Percentiles rank a stretch among this genome's conserved stretches.
Evolutionary conservation across 805 yeast species (phyloP).

Genomic region (Dipodascus albidus): DNA sequence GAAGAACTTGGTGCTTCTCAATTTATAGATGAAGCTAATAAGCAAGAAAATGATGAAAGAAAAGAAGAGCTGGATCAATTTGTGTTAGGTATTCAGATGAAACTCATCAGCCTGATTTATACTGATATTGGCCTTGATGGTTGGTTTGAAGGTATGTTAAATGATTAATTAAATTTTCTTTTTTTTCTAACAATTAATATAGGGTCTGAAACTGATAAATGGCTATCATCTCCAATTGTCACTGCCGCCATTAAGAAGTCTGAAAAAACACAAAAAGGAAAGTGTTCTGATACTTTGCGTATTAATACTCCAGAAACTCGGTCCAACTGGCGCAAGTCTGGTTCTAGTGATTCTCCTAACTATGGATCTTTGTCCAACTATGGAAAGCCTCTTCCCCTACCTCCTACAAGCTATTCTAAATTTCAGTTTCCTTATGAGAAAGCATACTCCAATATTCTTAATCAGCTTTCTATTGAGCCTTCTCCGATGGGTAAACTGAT

Average conservation of each 20-base stretch:
- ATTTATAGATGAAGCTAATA: not conserved
- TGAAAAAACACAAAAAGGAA: constrained; percentile 3
- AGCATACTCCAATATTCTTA: constrained; percentile 15
- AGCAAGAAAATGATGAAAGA: not conserved
- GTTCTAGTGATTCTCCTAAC: not conserved
- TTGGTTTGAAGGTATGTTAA: constrained; percentile 14
- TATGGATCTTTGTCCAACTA: not conserved
- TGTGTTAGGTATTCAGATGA: constrained; percentile 15
- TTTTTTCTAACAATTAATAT: not conserved
- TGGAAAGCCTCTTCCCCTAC: constrained; percentile 3
- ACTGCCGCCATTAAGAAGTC: constrained; percentile 7
- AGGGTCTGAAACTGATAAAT: constrained; percentile 25
- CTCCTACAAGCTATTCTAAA: not conserved
- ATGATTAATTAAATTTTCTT: not conserved
- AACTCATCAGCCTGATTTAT: constrained; percentile 18
- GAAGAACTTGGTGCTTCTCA: not conserved
- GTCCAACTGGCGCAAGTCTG: not conserved
- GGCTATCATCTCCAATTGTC: constrained; percentile 16
- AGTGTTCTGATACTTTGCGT: not conserved
- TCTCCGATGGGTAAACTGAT: constrained; percentile 19
- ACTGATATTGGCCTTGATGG: constrained; percentile 22
- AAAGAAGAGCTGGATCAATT: constrained; percentile 11
- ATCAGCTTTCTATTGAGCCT: constrained; percentile 15
- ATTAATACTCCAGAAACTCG: not conserved
- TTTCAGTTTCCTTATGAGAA: constrained; percentile 13